Evolutionary conservation across 2,329 filamentous ascomycete species (phyloP).

Genomic region (Scleromitrula shiraiana): DNA sequence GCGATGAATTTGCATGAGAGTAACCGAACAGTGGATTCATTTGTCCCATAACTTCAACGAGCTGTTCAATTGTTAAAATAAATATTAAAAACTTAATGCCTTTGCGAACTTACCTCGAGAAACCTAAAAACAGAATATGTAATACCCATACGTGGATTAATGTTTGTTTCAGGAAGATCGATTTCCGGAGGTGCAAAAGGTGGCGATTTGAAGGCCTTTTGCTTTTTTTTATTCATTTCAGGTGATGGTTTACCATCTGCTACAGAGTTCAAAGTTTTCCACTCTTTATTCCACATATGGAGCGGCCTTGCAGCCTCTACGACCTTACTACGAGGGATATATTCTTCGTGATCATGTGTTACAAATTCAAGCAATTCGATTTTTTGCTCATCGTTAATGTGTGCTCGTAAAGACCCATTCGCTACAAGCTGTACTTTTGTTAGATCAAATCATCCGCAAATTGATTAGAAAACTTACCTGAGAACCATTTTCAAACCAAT

Average conservation of each 20-base stretch:
- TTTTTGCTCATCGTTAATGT: slow-evolving; percentile 71
- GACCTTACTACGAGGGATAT: slow-evolving; percentile 61
- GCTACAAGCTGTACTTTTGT: slow-evolving; percentile 55
- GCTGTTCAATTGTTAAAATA: slow-evolving; percentile 32
- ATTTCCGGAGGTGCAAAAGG: slow-evolving; percentile 51
- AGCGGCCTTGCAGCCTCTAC: slow-evolving; percentile 53
- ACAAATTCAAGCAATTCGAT: slow-evolving; percentile 81
- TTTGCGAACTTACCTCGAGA: slow-evolving; percentile 43
- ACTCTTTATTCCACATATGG: slow-evolving; percentile 59
- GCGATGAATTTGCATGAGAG: slow-evolving; percentile 44
- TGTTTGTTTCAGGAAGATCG: slow-evolving; percentile 49
- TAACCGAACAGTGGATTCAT: slow-evolving; percentile 57
- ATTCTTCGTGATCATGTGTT: slow-evolving; percentile 72
- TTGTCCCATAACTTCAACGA: slow-evolving; percentile 58
- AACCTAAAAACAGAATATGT: slow-evolving; percentile 56
- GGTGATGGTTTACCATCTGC: slow-evolving; percentile 50
- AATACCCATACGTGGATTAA: slow-evolving; percentile 50
- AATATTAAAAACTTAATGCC: neutral
- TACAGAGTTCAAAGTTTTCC: slow-evolving; percentile 49
- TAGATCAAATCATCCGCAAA: slow-evolving; percentile 16
- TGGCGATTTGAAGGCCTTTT: slow-evolving; percentile 51
- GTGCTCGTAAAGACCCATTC: slow-evolving; percentile 66
- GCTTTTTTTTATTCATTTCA: slow-evolving; percentile 62
- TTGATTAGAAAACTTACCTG: slow-evolving; percentile 51
- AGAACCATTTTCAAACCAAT: slow-evolving; percentile 78